Evolutionary conservation across 768 basidiomycete species (phyloP), one percentile per base, ranked within the genome.

Genomic region (Grammothele lineata): DNA sequence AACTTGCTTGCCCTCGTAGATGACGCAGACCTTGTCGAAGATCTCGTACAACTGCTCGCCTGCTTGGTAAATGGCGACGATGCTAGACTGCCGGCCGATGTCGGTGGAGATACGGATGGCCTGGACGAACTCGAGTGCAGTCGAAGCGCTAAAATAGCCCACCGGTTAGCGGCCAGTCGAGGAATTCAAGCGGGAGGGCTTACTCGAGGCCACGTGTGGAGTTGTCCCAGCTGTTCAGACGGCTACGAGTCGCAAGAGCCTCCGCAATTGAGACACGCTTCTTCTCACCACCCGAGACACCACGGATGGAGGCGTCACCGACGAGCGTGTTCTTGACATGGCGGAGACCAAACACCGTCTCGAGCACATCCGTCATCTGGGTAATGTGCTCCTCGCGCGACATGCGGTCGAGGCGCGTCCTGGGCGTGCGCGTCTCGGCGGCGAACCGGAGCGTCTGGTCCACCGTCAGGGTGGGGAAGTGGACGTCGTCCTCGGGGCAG

Each of bases 51-150:
- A 60, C 2, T 71, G 71, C 60, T 91, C 87, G 41, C 83, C 83
- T 7, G 87, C 90, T 64, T 92, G 90, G 64, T 92, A 92, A 30
- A 93, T 78, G 1, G 87, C 84, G n/a, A 87, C 85, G 47, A 92
- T 75, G 0, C 83, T 88, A 0, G 83, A 61, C 45, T 59, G 54
- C 36, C 58, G 58, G 24, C 59, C 55, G 17, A 73, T 59, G 57
- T 81, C 79, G 19, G 80, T 80, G 5, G 74, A 66, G 30, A 80
- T 71, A 27, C 80, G 71, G n/a, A 83, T 65, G 2, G 78, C 75
- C 48, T 75, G 75, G 40, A 75, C 73, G 59, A 78, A 81, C 53
- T 81, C 78, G 35, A 80, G 67, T 11, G 80, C 80, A 3, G 80
- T 81, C 5, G 77, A 78, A 0, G 78, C 70, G 32, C 61, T 62